phyloP scores from a whole-genome alignment of 2,329 filamentous ascomycete genomes.

The Colletotrichum chlorophyti region DNA sequence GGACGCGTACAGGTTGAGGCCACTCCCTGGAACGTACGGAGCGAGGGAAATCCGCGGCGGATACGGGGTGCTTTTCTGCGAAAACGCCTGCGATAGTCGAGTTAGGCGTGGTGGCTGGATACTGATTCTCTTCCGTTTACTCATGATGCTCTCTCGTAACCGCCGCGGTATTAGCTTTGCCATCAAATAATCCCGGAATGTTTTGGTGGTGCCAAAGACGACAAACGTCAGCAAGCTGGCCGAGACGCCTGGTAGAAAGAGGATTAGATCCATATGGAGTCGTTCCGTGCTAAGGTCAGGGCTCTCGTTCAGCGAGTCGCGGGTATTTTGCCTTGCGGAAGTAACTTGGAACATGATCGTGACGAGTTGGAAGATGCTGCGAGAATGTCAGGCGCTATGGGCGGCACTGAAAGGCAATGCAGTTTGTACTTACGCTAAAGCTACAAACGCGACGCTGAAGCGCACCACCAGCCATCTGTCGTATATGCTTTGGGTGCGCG shows the following conservation, averaged over 20 bases:
- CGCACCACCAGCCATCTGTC: conserved; percentile 52
- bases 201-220: conserved; percentile 35
- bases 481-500: conserved; percentile 43
- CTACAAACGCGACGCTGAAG: conserved; percentile 51
- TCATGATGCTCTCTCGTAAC: not conserved
- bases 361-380: conserved; percentile 44
- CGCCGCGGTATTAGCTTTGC: conserved; percentile 28
- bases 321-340: conserved; percentile 39
- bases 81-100: not conserved
- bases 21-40: conserved; percentile 2
- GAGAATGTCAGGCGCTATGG: not conserved
- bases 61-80: not conserved
- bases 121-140: not conserved
- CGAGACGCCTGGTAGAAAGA: conserved; percentile 36
- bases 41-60: conserved; percentile 15
- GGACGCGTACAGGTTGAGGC: conserved; percentile 2
- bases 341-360: conserved; percentile 45
- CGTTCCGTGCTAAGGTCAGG: conserved; percentile 41
- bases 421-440: conserved; percentile 41
- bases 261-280: conserved; percentile 28
- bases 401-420: not conserved
- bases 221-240: conserved; percentile 33
- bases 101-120: not conserved
- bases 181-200: conserved; percentile 32
- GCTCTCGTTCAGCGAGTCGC: conserved; percentile 33